Evolutionary conservation across 805 yeast genomes (phyloP), one percentile per base, ranked within the genome.

Genomic region (Candida chauliodis): DNA sequence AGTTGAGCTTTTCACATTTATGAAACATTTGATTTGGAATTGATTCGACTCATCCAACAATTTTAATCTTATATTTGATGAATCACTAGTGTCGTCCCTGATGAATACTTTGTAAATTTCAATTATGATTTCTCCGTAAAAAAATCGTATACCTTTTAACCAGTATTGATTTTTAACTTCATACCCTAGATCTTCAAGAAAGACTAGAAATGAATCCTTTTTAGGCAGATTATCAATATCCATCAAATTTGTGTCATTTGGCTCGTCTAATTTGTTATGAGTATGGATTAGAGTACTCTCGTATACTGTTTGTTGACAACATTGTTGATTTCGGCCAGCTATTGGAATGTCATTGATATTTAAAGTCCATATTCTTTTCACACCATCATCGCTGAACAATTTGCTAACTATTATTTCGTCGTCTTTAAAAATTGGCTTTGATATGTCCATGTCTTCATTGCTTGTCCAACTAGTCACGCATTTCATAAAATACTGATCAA

Each of bases 291-390:
- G 52, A 1, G 80, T 75, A 34, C 78, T 67, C 51, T 82, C 88
- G 43, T 81, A 69, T 9, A 86, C 71, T 13, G 85, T 75, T 55
- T 88, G 72, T 3, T 69, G 71, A 37, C 95, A 42, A 75, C 78
- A 17, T 71, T 73, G 38, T 74, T 81, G 56, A 75, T 73, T 51
- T 75, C 71, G 60, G 3, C 91, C 91, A 8, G 87, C 90, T 5
- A 81, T 76, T 2, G 93, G 93, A 9, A 85, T 81, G 58, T 85
- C 95, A 4, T 77, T 66, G 18, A 79, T 66, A 47, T 77, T 84
- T 6, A 84, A 50, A 1, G 81, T 71, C 91, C 90, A 84, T 28
- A 61, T 45, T 50, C 66, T 40, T 45, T 50, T 45, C 41, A 48
- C 39, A 18, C 34, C 18, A 18, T 35, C 36, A 2, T 25, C 28